These are phyloP conservation scores for Yamadazyma mexicana DNA, from an alignment of 1,139 yeast genomes.

Conservation along the genomic window DNA sequence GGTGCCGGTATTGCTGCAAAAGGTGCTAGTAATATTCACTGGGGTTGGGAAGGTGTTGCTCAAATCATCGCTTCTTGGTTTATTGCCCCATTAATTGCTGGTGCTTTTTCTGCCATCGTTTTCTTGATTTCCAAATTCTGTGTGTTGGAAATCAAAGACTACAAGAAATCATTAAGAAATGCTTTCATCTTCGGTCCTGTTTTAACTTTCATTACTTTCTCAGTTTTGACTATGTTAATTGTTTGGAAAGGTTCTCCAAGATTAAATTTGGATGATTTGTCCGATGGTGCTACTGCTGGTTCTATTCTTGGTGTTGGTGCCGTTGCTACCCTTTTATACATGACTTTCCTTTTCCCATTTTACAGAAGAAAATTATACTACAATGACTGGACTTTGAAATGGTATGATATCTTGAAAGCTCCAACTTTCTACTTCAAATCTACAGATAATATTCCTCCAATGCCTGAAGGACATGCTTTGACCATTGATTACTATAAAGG, in stretches of 20 bases:
- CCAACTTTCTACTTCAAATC: constrained; percentile 58
- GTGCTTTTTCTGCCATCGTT: constrained; percentile 57
- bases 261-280: constrained; percentile 52
- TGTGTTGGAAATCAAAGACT: constrained; percentile 60
- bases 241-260: constrained; percentile 78
- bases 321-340: constrained; percentile 52
- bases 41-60: constrained; percentile 79
- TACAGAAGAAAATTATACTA: constrained; percentile 59
- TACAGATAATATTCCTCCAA: constrained; percentile 62
- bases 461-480: constrained; percentile 57
- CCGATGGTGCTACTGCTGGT: constrained; percentile 51
- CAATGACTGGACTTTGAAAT: constrained; percentile 67
- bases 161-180: constrained; percentile 43
- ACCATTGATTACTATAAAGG: constrained; percentile 68
- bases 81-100: constrained; percentile 76
- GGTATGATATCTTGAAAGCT: constrained; percentile 58
- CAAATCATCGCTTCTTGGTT: constrained; percentile 82
- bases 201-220: constrained; percentile 60
- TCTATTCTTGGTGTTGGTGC: constrained; percentile 65
- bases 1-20: constrained; percentile 77
- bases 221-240: constrained; percentile 60
- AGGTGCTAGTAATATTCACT: constrained; percentile 54
- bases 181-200: constrained; percentile 61
- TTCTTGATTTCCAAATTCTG: constrained; percentile 59
- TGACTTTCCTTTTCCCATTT: constrained; percentile 60